Percentiles rank a stretch among this genome's conserved stretches.
Conservation (phyloP, 179 eudicot genomes). For the Beta corolliflora region DNA sequence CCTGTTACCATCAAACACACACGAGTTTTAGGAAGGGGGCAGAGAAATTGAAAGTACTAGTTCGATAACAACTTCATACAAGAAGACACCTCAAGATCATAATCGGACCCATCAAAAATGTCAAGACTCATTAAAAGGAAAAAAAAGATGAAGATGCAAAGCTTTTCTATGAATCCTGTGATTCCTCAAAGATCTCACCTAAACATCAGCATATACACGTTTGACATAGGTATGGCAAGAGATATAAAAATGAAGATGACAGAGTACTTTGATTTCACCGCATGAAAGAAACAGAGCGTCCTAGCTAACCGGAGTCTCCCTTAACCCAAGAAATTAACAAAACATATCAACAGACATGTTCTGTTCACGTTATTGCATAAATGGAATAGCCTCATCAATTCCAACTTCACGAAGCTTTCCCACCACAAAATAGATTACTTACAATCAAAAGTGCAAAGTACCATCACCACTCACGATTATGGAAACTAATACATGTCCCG, state of each 20-base stretch:
- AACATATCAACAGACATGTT: neutral
- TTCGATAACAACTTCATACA: neutral
- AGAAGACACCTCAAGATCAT: neutral
- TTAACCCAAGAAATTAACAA: neutral
- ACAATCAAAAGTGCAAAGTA: neutral
- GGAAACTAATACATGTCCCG: neutral
- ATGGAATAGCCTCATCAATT: neutral
- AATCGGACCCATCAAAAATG: no score
- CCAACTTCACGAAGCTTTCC: no score
- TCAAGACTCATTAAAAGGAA: neutral
- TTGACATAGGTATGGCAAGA: neutral
- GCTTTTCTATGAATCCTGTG: neutral
- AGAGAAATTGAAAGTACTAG: neutral
- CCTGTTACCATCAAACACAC: slow-evolving; percentile 32
- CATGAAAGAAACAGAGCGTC: neutral
- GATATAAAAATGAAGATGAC: neutral
- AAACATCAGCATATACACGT: neutral
- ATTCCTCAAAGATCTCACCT: neutral
- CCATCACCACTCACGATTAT: neutral
- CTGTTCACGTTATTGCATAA: neutral
- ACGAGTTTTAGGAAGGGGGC: neutral
- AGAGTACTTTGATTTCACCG: neutral
- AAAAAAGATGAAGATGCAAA: neutral
- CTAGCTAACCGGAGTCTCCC: neutral
- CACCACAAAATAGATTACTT: neutral